Base-by-base conservation (phyloP, 805 yeast species). In the Barnettozyma vustinii region DNA sequence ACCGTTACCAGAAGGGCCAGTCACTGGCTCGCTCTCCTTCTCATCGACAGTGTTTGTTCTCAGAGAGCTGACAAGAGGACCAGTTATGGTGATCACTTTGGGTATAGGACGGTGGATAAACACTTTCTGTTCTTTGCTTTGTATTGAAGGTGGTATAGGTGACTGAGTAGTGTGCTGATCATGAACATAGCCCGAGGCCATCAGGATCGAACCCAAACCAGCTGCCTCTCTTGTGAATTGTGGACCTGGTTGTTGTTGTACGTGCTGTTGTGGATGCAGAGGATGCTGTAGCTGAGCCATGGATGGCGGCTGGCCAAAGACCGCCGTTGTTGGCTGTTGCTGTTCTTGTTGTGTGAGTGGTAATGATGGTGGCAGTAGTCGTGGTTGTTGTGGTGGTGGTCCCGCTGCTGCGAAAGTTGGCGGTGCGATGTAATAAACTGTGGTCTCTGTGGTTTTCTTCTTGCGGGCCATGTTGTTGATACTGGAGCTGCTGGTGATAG, bases 381-480 rank as follows among this genome's bases (percentile, higher is more conserved):
- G 23, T 8, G 5, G 27, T 4, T 21, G 26, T 8, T 19, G 42
- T 12, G n/a, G 16, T 5, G 42, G 26, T 19, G n/a, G 20, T 16
- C 16, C 36, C 23, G 42, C 5, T 12, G 41, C 25, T 20, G 43
- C n/a, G 20, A 44, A 33, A 5, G 21, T 33, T 1, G 51, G 51
- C 1, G 51, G 16, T 26, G 42, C 44, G 27, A 48, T 35, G 36
- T 48, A 48, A 33, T 48, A 48, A 32, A 48, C 51, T 13, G 51
- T 48, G 15, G 42, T 19, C 42, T 48, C 47, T 16, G 44, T 37
- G 15, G 32, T 35, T 3, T 37, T 25, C 47, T 48, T 48, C 45
- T 30, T 44, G 32, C 51, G 45, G 6, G 47, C 45, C 51, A 48
- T 48, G 33, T 3, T 15, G 33, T 7, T 30, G n/a, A 13, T 30